A percentile compares a stretch with the other conserved stretches of the same genome.
These are phyloP conservation scores for Salicornia ramosissima DNA, from an alignment of 148 eudicot genomes.

Conservation along the genomic window DNA sequence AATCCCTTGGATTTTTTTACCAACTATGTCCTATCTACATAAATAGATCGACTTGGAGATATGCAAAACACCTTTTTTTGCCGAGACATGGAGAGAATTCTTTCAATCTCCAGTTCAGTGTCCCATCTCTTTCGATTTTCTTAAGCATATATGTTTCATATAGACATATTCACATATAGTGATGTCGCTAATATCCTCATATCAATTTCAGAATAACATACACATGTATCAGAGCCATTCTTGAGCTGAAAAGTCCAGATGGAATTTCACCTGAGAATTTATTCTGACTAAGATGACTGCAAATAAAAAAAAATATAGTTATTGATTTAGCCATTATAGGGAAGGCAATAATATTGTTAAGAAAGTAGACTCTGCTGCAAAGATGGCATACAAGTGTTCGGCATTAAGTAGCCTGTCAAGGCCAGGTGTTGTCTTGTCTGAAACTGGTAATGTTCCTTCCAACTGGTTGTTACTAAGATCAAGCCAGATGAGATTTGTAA, in stretches of 20 bases:
- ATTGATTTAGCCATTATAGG: background rate
- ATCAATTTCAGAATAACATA: slow-evolving; percentile 17
- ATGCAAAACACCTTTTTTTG: too few relatives aligned
- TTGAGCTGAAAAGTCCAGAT: slow-evolving; percentile 28
- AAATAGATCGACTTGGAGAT: too few relatives aligned
- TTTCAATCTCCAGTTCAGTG: too few relatives aligned
- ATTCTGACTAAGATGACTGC: slow-evolving; percentile 35
- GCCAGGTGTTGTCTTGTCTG: slow-evolving; percentile 46
- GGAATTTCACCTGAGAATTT: slow-evolving; percentile 33
- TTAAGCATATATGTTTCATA: too few relatives aligned
- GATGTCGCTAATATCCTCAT: too few relatives aligned
- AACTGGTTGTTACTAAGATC: slow-evolving; percentile 64
- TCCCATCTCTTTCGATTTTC: too few relatives aligned
- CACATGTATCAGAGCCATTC: slow-evolving; percentile 29
- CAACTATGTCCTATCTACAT: too few relatives aligned
- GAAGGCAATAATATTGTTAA: background rate
- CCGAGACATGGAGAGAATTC: too few relatives aligned
- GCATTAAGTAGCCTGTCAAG: slow-evolving; percentile 57
- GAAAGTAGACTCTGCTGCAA: slow-evolving; percentile 9
- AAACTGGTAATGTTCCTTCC: slow-evolving; percentile 59
- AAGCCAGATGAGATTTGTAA: slow-evolving; percentile 60
- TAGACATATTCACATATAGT: too few relatives aligned
- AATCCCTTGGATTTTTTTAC: too few relatives aligned
- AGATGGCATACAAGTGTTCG: slow-evolving; percentile 30
- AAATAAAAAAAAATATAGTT: background rate